phyloP scores from a whole-genome alignment of 768 basidiomycete species.

The Rhizopogon roseolus region DNA sequence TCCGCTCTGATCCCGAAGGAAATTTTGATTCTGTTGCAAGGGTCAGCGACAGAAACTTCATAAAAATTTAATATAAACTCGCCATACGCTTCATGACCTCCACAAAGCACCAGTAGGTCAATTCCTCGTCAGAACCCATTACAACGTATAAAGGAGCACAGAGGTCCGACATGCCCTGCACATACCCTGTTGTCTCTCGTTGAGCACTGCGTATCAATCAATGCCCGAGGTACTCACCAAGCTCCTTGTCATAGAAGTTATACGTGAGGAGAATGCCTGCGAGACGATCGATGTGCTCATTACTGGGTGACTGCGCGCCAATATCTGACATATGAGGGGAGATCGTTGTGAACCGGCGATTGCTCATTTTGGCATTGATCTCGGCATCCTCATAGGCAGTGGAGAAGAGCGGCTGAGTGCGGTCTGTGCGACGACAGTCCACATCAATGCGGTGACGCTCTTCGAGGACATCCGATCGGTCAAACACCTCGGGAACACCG shows the following conservation, averaged over 20 bases:
- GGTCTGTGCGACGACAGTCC: conserved; percentile 94
- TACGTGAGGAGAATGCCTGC: conserved; percentile 86
- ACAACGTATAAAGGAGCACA: conserved; percentile 92
- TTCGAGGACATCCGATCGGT: conserved; percentile 76
- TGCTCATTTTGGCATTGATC: conserved; percentile 50
- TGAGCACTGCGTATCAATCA: neutral
- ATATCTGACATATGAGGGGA: conserved; percentile 69
- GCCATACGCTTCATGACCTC: conserved; percentile 96
- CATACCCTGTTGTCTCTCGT: conserved; percentile 63
- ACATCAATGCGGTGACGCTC: conserved; percentile 95
- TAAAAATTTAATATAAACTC: conserved; percentile 20
- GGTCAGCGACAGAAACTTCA: conserved; percentile 2
- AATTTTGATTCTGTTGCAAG: conserved; percentile 77
- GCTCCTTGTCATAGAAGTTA: conserved; percentile 82
- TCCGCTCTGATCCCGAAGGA: conserved; percentile 92
- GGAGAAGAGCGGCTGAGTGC: conserved; percentile 87
- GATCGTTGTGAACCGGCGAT: conserved; percentile 61
- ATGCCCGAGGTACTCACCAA: conserved; percentile 50
- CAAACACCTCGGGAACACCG: conserved; percentile 76
- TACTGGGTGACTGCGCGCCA: conserved; percentile 84
- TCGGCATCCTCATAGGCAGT: conserved; percentile 31
- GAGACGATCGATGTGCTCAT: conserved; percentile 89
- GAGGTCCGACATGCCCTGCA: conserved; percentile 98
- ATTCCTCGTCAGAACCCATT: conserved; percentile 80
- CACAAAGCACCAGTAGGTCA: conserved; percentile 97